Base-by-base conservation (phyloP, 495 filamentous ascomycete genomes). In the Platismatia glauca region DNA sequence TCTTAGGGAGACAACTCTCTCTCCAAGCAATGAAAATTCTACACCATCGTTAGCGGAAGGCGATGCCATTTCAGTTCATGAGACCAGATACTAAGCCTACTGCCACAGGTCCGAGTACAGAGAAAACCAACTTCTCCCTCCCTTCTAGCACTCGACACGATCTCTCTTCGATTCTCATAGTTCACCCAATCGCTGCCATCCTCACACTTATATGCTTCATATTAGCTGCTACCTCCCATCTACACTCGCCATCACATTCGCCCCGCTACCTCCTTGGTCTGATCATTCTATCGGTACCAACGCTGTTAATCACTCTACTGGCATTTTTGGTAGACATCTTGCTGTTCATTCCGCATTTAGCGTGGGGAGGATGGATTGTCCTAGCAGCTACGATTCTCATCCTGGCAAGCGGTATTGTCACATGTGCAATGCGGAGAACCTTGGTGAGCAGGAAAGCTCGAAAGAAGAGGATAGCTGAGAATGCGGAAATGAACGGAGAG, bases 381-480 rank as follows among this genome's bases (percentile, higher is more conserved):
- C 81, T 98, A 34, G 94, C 85, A 22, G 89, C 94, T 27, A 94
- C 91, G 22, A 89, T 97, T 61, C 76, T 97, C 52, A 89, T 95
- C 52, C 85, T 90, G 55, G 77, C 89, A 8, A 90, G 87, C 72
- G 87, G 87, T 34, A 83, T 98, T 56, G 85, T 96, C 58, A 92
- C 89, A 13, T 98, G 94, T 71, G 91, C 91, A n/a, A 97, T 97
- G 91, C 88, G 94, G 63, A 86, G 94, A 53, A 96, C 93, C 2
- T 78, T 98, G 15, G 92, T 97, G 58, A 88, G 88, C 70, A 84
- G 92, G 58, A 96, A 96, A 76, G 91, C 93, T 15, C 79, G 92
- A 63, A 91, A 91, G 79, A 90, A 85, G 78, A 83, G 91, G 33
- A 96, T 98, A 69, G 89, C 86, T 2, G 89, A 94, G 68, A 96